A percentile compares a stretch with the other conserved stretches of the same genome.
Evolutionary conservation across 495 filamentous ascomycete species (phyloP).

Genomic region (Penicillium chermesinum): DNA sequence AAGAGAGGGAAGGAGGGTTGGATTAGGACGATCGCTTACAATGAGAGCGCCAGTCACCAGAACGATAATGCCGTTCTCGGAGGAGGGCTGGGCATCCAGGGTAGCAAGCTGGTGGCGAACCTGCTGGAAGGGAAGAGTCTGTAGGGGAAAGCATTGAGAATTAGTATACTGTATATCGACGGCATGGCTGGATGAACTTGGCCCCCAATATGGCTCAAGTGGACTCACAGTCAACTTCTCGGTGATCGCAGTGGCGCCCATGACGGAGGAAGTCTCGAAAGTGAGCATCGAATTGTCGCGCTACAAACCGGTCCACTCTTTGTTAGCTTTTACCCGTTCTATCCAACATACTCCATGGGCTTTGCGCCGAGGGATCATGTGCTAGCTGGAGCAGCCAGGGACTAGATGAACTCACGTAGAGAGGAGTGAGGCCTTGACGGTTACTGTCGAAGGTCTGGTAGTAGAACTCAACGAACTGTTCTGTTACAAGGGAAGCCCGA

Average conservation of each 20-base stretch:
- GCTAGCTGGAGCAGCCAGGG: background rate
- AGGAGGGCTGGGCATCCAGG: slow-evolving; percentile 71
- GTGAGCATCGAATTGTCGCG: slow-evolving; percentile 87
- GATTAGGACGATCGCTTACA: too few relatives aligned
- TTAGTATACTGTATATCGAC: background rate
- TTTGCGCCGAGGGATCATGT: too few relatives aligned
- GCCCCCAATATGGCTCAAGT: background rate
- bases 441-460: slow-evolving; percentile 76
- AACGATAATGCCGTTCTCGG: slow-evolving; percentile 65
- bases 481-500: slow-evolving; percentile 37
- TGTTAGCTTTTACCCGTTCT: too few relatives aligned
- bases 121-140: slow-evolving; percentile 76
- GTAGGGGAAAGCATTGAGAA: too few relatives aligned
- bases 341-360: too few relatives aligned
- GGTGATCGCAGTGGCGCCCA: slow-evolving; percentile 58
- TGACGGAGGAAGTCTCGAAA: slow-evolving; percentile 63
- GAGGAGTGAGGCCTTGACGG: slow-evolving; percentile 53
- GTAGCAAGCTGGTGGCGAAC: slow-evolving; percentile 65
- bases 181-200: background rate
- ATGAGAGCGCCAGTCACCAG: slow-evolving; percentile 77
- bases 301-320: too few relatives aligned
- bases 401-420: slow-evolving; percentile 69
- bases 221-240: slow-evolving; percentile 70
- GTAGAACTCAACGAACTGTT: slow-evolving; percentile 81
- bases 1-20: too few relatives aligned